Evolutionary conservation across 2,329 filamentous ascomycete genomes (phyloP).

Genomic region (Trichoderma brevicompactum): DNA sequence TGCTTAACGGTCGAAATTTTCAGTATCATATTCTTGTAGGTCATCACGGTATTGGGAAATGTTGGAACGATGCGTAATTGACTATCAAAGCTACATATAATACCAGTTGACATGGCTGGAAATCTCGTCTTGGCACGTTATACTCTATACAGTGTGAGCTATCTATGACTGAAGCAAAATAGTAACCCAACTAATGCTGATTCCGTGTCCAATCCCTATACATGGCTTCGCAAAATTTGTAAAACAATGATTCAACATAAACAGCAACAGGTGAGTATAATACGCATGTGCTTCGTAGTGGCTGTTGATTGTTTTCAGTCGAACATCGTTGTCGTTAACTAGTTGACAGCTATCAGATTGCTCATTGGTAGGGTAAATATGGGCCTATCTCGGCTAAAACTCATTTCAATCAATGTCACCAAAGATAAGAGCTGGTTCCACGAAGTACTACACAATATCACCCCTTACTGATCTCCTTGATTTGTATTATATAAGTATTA

Average conservation of each 20-base stretch:
- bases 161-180: too few species aligned
- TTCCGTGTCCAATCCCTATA: too few species aligned
- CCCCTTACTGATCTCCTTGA: background rate
- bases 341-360: background rate
- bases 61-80: background rate
- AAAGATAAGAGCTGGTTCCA: background rate
- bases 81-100: too few species aligned
- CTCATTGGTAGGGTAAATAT: background rate
- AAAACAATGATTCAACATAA: background rate
- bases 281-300: background rate
- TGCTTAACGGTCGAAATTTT: background rate
- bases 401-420: background rate
- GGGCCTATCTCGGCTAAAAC: background rate
- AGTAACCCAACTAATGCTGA: too few species aligned
- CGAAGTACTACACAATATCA: too few species aligned
- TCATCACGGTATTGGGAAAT: background rate
- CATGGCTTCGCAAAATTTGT: background rate
- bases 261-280: too few species aligned
- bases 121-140: too few species aligned
- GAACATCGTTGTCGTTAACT: background rate
- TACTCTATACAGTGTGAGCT: too few species aligned
- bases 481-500: background rate
- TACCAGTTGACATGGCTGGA: too few species aligned
- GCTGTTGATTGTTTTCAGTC: background rate
- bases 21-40: background rate